Base-by-base conservation (phyloP, 2,329 filamentous ascomycete genomes). In the Aureobasidium sp. region DNA sequence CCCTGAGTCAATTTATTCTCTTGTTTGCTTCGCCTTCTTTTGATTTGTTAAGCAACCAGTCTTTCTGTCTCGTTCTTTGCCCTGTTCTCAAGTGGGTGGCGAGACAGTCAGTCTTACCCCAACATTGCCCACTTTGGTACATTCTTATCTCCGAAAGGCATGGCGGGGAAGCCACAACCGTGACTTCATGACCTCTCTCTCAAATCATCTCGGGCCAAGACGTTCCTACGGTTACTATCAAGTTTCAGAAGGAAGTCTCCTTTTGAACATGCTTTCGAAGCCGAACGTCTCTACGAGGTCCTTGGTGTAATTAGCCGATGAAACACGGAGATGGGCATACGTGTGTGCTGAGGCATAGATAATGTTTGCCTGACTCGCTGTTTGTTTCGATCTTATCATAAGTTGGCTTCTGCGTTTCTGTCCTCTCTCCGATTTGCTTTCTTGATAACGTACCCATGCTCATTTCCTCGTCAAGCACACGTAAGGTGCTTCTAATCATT, bases 101-200 rank as follows among this genome's bases (percentile, higher is more conserved):
- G 27, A 61, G 36, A 61, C 34, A 39, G 23, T 34, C 34, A 39
- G 23, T 34, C 56, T 39, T 20, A 37, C 56, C 34, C 56, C 44
- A 23, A 37, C 20, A 23, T 41, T 59, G 56, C 23, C 57, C 57
- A 61, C 32, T 36, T 44, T 13, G 57, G 57, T 61, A 52, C 57
- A 51, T 61, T 32, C 36, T 61, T 61, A 61, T 61, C 39, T 47
- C 57, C 57, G 46, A 41, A 48, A n/a, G 47, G 56, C 15, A 59
- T 46, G 44, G 56, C 26, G 56, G 56, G 44, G 47, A 60, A 36
- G 46, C 57, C 57, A 60, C 57, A 42, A 6, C 44, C 46, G 53
- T 58, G 52, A 62, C 51, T 62, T 58, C 61, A 56, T 53, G 13
- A 15, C 37, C 34, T 61, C 29, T 34, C 36, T 20, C 15, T 32